phyloP scores from a whole-genome alignment of 2,329 filamentous ascomycete genomes.

The Alternaria tenuissima region DNA sequence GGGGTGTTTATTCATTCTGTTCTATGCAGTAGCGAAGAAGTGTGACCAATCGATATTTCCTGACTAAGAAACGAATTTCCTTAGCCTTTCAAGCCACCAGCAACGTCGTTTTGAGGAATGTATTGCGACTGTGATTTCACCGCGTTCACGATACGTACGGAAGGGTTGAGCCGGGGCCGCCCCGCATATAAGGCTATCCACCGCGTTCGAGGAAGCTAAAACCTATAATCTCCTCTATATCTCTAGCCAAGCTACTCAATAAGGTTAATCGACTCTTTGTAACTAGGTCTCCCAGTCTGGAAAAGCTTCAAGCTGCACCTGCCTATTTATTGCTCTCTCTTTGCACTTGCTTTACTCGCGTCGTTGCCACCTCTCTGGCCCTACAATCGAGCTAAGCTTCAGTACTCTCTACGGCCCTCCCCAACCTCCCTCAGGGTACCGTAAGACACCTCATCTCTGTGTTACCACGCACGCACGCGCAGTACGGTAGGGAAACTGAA shows the following conservation, averaged over 20 bases:
- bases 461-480: not conserved
- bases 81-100: not conserved
- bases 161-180: not conserved
- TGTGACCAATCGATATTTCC: not conserved
- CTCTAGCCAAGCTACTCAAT: not conserved
- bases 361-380: not conserved
- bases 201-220: not conserved
- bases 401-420: not conserved
- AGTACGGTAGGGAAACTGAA: not conserved
- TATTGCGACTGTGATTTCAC: not conserved
- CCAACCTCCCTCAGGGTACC: not conserved
- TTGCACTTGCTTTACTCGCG: slow-evolving; percentile 1
- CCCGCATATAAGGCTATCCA: not conserved
- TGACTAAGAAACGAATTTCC: not conserved
- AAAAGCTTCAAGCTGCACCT: not conserved
- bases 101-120: not conserved
- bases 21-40: not conserved
- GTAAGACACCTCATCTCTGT: not conserved
- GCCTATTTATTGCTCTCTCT: not conserved
- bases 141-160: not conserved
- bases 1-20: too few relatives aligned
- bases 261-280: not conserved
- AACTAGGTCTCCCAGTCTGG: not conserved
- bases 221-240: not conserved
- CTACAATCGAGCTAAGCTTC: not conserved